A percentile compares a stretch with the other conserved stretches of the same genome.
phyloP scores from a whole-genome alignment of 768 basidiomycete genomes.

The Leccinum rimulosum region DNA sequence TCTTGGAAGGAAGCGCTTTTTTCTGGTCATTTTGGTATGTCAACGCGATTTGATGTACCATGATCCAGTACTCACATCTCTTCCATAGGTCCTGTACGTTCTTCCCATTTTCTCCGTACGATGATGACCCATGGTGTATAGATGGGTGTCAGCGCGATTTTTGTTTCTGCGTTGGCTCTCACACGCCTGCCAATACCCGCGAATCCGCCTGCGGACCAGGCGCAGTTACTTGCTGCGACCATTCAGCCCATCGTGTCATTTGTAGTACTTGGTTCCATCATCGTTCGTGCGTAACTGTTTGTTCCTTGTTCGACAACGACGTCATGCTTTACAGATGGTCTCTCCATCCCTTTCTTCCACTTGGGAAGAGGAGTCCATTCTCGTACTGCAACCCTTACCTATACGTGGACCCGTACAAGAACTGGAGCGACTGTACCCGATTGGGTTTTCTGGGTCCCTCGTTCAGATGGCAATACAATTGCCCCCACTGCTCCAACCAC shows the following conservation, averaged over 20 bases:
- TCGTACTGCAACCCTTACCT: constrained; percentile 45
- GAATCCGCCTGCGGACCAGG: constrained; percentile 60
- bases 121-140: constrained; percentile 28
- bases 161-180: constrained; percentile 75
- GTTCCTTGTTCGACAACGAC: not conserved
- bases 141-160: constrained; percentile 93
- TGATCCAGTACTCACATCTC: constrained; percentile 1
- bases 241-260: constrained; percentile 87
- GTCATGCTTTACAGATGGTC: constrained; percentile 44
- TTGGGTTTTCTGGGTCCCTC: constrained; percentile 42
- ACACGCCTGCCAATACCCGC: constrained; percentile 56
- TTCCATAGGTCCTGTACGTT: constrained; percentile 50
- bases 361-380: constrained; percentile 46
- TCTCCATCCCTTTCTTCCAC: constrained; percentile 69
- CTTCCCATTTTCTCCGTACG: not conserved
- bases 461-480: constrained; percentile 9
- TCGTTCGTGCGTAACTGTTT: constrained; percentile 59
- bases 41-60: constrained; percentile 5
- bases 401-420: constrained; percentile 40
- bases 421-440: constrained; percentile 37
- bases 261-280: constrained; percentile 81
- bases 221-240: constrained; percentile 67
- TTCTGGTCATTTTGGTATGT: constrained; percentile 82
- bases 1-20: constrained; percentile 88
- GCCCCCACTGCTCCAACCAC: not conserved